Conservation (phyloP, 2,329 filamentous ascomycete genomes). For the Aspergillus ochraceoroseus region DNA sequence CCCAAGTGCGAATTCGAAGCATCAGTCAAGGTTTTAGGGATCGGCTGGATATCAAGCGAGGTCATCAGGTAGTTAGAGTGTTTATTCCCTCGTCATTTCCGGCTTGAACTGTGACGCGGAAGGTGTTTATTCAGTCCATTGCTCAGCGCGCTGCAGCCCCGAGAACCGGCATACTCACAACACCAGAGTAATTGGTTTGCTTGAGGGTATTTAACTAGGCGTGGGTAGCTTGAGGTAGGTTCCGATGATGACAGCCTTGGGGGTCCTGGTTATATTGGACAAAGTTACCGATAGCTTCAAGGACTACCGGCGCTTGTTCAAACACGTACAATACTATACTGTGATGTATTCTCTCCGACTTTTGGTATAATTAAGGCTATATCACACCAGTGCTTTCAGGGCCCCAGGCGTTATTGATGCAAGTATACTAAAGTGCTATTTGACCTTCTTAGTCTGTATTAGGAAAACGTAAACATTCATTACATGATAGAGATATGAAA, state of each 20-base stretch:
- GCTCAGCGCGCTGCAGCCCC: constrained; percentile 4
- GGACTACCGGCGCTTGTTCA: constrained; percentile 3
- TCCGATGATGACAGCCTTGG: constrained; percentile 13
- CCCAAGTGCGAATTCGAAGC: constrained; percentile 6
- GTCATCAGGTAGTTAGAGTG: constrained; percentile 4
- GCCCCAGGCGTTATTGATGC: too few species aligned
- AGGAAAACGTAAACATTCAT: too few species aligned
- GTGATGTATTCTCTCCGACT: too few species aligned
- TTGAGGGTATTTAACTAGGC: constrained; percentile 1
- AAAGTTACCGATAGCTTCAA: constrained; percentile 8
- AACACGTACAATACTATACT: too few species aligned
- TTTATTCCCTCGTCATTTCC: constrained; percentile 1
- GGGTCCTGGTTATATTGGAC: constrained; percentile 9
- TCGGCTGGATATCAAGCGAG: constrained; percentile 8
- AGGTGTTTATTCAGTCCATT: constrained; percentile 8
- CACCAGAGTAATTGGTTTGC: constrained; percentile 2
- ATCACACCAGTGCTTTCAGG: too few species aligned
- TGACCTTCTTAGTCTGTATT: too few species aligned
- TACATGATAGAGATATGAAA: too few species aligned
- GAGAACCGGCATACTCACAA: constrained; percentile 11
- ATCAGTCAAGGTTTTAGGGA: constrained; percentile 10
- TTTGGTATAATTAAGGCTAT: too few species aligned
- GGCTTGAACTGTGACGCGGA: constrained; percentile 8
- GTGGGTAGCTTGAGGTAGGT: constrained; percentile 11
- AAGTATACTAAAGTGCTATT: too few species aligned